Conservation (phyloP, 805 yeast species). For the Ogataea polymorpha region DNA sequence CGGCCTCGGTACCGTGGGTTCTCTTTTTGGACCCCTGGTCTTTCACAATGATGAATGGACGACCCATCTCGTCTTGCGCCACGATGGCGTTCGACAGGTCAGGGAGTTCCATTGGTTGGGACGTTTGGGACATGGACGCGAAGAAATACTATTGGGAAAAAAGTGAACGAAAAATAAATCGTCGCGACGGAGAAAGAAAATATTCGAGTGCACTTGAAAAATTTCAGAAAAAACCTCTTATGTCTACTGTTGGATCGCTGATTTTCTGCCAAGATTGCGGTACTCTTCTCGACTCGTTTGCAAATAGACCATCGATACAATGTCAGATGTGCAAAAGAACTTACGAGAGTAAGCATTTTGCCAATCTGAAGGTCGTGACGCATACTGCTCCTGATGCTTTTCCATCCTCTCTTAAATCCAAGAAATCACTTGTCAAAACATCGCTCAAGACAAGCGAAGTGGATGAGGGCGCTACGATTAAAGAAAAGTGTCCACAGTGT, state of each 20-base stretch:
- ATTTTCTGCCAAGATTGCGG: constrained; percentile 95
- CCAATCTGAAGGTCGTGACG: constrained; percentile 81
- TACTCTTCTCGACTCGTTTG: constrained; percentile 71
- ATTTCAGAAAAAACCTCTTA: constrained; percentile 27
- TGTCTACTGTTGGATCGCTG: constrained; percentile 95
- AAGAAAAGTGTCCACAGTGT: constrained; percentile 98
- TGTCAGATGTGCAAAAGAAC: constrained; percentile 51
- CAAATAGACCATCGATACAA: constrained; percentile 45
- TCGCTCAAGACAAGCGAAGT: constrained; percentile 69
- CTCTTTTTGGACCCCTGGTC: constrained; percentile 57
- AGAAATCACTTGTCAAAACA: constrained; percentile 89
- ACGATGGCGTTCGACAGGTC: constrained; percentile 97
- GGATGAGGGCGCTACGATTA: constrained; percentile 94
- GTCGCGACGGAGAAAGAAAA: constrained; percentile 4
- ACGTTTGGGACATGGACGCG: constrained; percentile 16
- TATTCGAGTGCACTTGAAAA: background rate
- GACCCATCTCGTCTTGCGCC: constrained; percentile 99
- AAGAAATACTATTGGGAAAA: constrained; percentile 8
- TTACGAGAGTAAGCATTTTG: constrained; percentile 50
- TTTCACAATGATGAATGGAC: constrained; percentile 96
- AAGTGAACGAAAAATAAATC: constrained; percentile 8
- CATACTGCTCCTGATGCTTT: constrained; percentile 89
- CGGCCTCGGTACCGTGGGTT: constrained; percentile 76
- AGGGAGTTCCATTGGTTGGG: constrained; percentile 54
- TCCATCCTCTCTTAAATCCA: constrained; percentile 78